Evolutionary conservation across 2,329 filamentous ascomycete genomes (phyloP), one percentile per base, ranked within the genome.

Genomic region (Pseudopyrenochaeta lycopersici): DNA sequence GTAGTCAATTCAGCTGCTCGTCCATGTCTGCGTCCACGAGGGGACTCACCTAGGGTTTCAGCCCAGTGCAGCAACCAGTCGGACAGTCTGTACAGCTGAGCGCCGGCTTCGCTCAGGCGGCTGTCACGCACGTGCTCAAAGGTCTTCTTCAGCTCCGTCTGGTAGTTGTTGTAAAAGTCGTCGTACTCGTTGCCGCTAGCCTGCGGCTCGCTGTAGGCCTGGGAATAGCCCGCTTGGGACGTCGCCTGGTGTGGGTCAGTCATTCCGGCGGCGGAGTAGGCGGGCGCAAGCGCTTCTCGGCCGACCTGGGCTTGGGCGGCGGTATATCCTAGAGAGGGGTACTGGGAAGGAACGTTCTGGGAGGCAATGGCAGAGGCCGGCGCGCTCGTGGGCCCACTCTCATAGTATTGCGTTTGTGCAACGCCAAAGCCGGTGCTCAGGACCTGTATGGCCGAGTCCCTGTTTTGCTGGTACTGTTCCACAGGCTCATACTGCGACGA

Each of bases 401-500:
- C 88, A 76, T 95, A 97, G 71, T 89, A 74, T 67, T 72, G 71
- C 54, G 67, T 86, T 72, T 90, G 88, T 79, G 88, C 83, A 72
- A 88, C 83, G 56, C 85, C 83, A 76, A 92, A 86, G 73, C 84
- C 83, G 71, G 78, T 87, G 72, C 87, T 80, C 75, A 93, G 83
- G 78, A 92, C 90, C 74, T 92, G 90, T 78, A 95, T 85, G 56
- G 85, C 86, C 82, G 89, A 86, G 78, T 73, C 70, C 57, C 71
- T 70, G 56, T 89, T 85, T 72, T 92, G 90, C 80, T 88, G 84
- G 80, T 92, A 96, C 72, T 88, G 88, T 78, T 88, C 84, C 73
- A 88, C 86, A 71, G 86, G 80, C 76, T 94, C 90, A 80, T 96
- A 96, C 65, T 82, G 77, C 56, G 78, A 89, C 82, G 80, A 85